Percentiles rank a stretch among this genome's conserved stretches.
Conservation (phyloP, 2,329 filamentous ascomycete genomes). For the Botrytis fabae region DNA sequence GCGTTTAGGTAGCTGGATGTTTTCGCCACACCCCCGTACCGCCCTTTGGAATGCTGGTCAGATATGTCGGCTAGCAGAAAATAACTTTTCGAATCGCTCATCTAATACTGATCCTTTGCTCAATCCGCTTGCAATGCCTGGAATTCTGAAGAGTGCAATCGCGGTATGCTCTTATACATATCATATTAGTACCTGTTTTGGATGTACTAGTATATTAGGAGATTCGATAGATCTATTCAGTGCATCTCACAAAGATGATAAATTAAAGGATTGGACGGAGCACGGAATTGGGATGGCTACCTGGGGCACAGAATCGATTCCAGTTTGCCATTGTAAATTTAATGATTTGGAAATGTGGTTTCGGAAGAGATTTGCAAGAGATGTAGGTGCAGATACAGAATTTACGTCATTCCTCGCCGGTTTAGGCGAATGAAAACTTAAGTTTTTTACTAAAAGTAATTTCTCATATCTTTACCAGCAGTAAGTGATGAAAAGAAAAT, state of each 20-base stretch:
- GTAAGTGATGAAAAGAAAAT: background rate
- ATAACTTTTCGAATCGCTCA: background rate
- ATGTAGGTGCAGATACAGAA: background rate
- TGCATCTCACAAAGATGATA: background rate
- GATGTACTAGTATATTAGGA: background rate
- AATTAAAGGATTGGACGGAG: background rate
- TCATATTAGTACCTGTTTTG: background rate
- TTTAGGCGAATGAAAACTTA: background rate
- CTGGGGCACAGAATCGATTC: conserved; percentile 9
- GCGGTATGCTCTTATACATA: conserved; percentile 18
- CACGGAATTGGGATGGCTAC: conserved; percentile 4
- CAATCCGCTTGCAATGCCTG: conserved; percentile 12
- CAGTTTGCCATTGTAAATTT: conserved; percentile 13
- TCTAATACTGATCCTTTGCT: background rate
- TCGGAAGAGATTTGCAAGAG: background rate
- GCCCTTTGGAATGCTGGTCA: conserved; percentile 15
- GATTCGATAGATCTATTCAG: background rate
- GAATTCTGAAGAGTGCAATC: conserved; percentile 7
- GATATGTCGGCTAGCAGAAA: conserved; percentile 1
- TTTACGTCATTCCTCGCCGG: conserved; percentile 11
- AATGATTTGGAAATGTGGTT: conserved; percentile 2
- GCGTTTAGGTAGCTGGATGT: conserved; percentile 13
- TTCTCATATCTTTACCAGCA: background rate
- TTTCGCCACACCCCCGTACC: conserved; percentile 15
- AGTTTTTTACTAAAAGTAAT: too few relatives aligned